A percentile compares a stretch with the other conserved stretches of the same genome.
Evolutionary conservation across 1,284 basidiomycete species (phyloP).

Genomic region (Pulveroboletus sp.): DNA sequence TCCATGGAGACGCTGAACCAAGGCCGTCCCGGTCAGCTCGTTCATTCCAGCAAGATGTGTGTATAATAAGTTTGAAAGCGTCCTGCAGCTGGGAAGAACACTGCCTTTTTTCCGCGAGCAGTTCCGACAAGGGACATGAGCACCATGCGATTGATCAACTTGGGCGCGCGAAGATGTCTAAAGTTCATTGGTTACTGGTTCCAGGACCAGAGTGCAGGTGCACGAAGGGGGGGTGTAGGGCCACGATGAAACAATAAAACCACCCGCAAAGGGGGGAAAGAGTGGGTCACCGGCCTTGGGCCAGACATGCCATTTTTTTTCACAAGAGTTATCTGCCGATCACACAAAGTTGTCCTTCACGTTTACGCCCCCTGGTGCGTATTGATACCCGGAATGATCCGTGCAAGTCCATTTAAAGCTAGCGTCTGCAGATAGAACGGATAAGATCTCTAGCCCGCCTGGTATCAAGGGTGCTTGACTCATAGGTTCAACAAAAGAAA

Average conservation of each 20-base stretch:
- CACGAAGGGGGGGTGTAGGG: background rate
- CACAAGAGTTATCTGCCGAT: slow-evolving; percentile 16
- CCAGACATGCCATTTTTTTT: background rate
- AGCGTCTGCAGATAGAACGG: slow-evolving; percentile 28
- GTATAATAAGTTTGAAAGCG: slow-evolving; percentile 7
- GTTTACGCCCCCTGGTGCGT: slow-evolving; percentile 13
- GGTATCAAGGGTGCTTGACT: slow-evolving; percentile 24
- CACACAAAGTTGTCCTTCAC: slow-evolving; percentile 16
- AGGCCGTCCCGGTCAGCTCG: background rate
- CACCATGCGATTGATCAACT: slow-evolving; percentile 3
- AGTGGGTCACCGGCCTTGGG: slow-evolving; percentile 11
- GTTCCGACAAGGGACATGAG: background rate
- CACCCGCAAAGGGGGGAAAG: background rate
- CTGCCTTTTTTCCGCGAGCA: background rate
- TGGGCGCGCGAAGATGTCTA: slow-evolving; percentile 4
- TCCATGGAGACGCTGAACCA: background rate
- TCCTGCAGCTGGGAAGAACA: slow-evolving; percentile 3
- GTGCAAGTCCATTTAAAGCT: slow-evolving; percentile 24
- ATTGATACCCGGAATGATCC: slow-evolving; percentile 34
- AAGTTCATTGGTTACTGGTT: background rate
- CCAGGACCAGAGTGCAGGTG: background rate
- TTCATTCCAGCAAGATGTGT: too few species aligned
- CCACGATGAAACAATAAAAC: background rate
- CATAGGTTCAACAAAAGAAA: slow-evolving; percentile 19
- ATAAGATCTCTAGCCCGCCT: slow-evolving; percentile 22